Evolutionary conservation across 2,329 filamentous ascomycete genomes (phyloP).

Genomic region (Ophiocordyceps camponoti-saundersi): DNA sequence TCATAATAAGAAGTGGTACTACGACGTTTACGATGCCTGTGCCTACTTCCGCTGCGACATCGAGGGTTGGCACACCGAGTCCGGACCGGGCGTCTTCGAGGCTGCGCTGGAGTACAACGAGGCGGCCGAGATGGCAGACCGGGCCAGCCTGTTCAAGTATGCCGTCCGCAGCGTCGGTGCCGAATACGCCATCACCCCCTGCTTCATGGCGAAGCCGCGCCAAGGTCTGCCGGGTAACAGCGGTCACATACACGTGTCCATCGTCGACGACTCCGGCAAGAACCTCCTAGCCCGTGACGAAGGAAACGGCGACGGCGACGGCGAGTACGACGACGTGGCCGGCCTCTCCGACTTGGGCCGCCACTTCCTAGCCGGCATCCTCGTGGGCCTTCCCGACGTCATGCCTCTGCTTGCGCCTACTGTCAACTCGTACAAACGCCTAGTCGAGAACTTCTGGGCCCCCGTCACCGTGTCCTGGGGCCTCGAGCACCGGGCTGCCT

Average conservation of each 20-base stretch:
- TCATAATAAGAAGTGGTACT: constrained; percentile 87
- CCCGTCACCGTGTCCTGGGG: constrained; percentile 97
- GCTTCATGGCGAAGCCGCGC: constrained; percentile 96
- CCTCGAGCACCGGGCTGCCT: constrained; percentile 83
- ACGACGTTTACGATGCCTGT: constrained; percentile 70
- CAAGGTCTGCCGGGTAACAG: constrained; percentile 86
- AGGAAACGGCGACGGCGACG: constrained; percentile 50
- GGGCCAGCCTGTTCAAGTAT: constrained; percentile 86
- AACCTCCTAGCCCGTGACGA: constrained; percentile 74
- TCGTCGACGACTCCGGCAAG: constrained; percentile 62
- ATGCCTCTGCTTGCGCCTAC: constrained; percentile 94
- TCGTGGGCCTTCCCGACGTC: constrained; percentile 79
- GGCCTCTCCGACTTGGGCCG: constrained; percentile 76
- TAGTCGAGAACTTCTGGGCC: constrained; percentile 98
- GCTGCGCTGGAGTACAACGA: constrained; percentile 86
- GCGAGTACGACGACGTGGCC: constrained; percentile 58
- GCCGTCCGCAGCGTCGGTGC: constrained; percentile 78
- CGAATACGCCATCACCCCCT: constrained; percentile 81
- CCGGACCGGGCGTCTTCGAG: constrained; percentile 86
- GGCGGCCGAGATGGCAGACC: constrained; percentile 78
- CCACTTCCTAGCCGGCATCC: constrained; percentile 80
- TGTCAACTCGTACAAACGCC: constrained; percentile 92
- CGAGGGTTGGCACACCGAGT: constrained; percentile 93
- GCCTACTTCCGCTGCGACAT: constrained; percentile 63
- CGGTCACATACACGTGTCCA: constrained; percentile 86